Conservation (phyloP, 179 eudicot species). For the Silene noctiflora region DNA sequence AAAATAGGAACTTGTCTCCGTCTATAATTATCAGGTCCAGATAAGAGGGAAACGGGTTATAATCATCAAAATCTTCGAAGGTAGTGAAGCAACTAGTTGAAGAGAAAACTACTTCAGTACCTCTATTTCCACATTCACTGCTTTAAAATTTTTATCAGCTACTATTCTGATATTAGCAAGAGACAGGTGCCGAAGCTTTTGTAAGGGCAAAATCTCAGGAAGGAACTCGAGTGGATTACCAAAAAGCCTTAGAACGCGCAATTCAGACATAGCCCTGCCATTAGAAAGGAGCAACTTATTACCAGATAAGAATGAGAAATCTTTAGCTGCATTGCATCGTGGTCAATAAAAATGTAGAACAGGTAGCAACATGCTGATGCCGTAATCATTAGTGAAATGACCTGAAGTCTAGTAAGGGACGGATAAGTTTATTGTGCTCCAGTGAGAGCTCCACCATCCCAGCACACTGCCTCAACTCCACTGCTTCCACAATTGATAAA, state of each 20-base stretch:
- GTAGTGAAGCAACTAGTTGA: conserved; percentile 1
- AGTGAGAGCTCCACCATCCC: conserved; percentile 88
- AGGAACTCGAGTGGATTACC: conserved; percentile 98
- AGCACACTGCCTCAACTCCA: conserved; percentile 88
- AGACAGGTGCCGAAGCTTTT: conserved; percentile 89
- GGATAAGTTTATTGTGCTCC: conserved; percentile 97
- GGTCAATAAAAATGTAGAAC: conserved; percentile 5
- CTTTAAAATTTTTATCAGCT: conserved; percentile 81
- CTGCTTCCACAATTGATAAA: conserved; percentile 40
- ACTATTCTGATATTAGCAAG: conserved; percentile 94
- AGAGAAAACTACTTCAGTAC: conserved; percentile 33
- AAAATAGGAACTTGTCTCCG: conserved; percentile 86
- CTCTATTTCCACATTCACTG: conserved; percentile 94
- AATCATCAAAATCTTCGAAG: conserved; percentile 13
- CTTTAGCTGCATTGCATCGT: neutral
- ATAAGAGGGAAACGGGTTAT: conserved; percentile 23
- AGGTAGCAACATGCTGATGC: conserved; percentile 17
- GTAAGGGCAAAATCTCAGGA: conserved; percentile 90
- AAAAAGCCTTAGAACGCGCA: conserved; percentile 81
- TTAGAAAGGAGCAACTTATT: conserved; percentile 24
- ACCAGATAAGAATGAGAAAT: conserved; percentile 20
- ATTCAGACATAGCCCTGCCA: conserved; percentile 90
- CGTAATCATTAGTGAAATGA: conserved; percentile 26
- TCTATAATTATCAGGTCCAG: conserved; percentile 45
- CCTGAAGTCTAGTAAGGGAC: conserved; percentile 98